Base-by-base conservation (phyloP, 2,329 filamentous ascomycete genomes). In the Aspergillus brunneoviolaceus region DNA sequence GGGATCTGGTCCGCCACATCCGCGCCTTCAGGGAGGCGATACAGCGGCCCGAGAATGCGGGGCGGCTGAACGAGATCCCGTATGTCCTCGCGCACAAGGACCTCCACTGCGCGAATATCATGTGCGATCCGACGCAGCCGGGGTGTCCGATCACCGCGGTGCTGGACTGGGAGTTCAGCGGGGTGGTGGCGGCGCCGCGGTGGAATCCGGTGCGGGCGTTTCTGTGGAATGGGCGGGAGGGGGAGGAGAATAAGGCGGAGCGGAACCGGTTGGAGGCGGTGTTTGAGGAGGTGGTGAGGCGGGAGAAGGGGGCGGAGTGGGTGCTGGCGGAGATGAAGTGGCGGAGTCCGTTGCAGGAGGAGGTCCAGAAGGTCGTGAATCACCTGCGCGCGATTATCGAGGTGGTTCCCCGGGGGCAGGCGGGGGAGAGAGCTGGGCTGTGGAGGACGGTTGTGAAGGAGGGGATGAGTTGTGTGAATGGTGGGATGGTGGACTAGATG, bases 101-200 rank as follows among this genome's bases (percentile, higher is more conserved):
- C 49, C 47, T 57, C 2, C 55, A 57, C n/a, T 57, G 50, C 25
- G 55, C 61, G 52, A 79, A 78, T 49, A 65, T 78, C 39, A 69
- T 76, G 57, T 76, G 67, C 60, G 66, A 74, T n/a, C 60, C 59
- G 1, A 39, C 58, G 6, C 62, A 65, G 1, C 53, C 58, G 0
- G 57, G 42, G 2, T 60, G 55, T 51, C 58, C 55, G 6, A 71
- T 78, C 49, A 77, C 74, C 0, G 69, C 61, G 1, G 65, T 78
- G 12, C 60, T 75, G 11, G 73, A 74, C 67, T 79, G 74, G 75
- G 77, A 78, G 60, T 79, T 79, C 48, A 65, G 72, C 1, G 67
- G 68, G 16, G 66, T 78, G 1, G 72, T 79, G 14, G 74, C 77
- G 1, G 65, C 67, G 5, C 63, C 65, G 27, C 65, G 68, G 14